A percentile compares a stretch with the other conserved stretches of the same genome.
Conservation (phyloP, 1,139 yeast species). For the Lodderomyces pseudojiufengensis region DNA sequence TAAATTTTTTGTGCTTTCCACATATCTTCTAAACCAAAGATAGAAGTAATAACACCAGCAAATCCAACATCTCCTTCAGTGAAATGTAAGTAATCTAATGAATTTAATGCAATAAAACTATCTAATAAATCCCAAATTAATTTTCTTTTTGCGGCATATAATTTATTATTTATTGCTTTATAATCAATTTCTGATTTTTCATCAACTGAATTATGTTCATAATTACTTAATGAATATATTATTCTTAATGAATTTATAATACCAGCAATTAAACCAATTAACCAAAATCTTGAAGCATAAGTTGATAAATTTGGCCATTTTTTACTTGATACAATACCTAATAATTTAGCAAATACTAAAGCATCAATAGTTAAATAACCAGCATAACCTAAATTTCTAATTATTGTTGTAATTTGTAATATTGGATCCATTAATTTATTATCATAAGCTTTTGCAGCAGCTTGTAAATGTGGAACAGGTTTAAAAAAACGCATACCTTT, state of each 20-base stretch:
- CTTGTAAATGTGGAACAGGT: constrained; percentile 71
- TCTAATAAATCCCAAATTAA: constrained; percentile 80
- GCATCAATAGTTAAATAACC: constrained; percentile 76
- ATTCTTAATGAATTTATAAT: constrained; percentile 53
- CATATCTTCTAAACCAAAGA: constrained; percentile 71
- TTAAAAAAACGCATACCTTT: constrained; percentile 84
- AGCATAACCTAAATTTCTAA: constrained; percentile 70
- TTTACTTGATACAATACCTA: constrained; percentile 37
- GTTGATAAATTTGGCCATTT: constrained; percentile 34
- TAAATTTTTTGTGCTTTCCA: constrained; percentile 41
- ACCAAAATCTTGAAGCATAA: constrained; percentile 70
- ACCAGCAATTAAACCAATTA: constrained; percentile 64
- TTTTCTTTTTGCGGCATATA: constrained; percentile 53
- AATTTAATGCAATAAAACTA: constrained; percentile 69
- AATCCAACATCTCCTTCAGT: constrained; percentile 83
- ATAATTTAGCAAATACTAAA: constrained; percentile 62
- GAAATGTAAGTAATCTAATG: constrained; percentile 55
- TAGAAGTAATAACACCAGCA: constrained; percentile 80
- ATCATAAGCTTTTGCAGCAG: constrained; percentile 65
- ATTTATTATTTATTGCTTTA: constrained; percentile 27
- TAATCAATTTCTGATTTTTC: constrained; percentile 21
- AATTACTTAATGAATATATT: constrained; percentile 14
- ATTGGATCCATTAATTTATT: constrained; percentile 70
- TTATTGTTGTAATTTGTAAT: constrained; percentile 53
- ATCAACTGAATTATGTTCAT: constrained; percentile 18